phyloP scores from a whole-genome alignment of 129 eudicot species.

The Artemisia annua region DNA sequence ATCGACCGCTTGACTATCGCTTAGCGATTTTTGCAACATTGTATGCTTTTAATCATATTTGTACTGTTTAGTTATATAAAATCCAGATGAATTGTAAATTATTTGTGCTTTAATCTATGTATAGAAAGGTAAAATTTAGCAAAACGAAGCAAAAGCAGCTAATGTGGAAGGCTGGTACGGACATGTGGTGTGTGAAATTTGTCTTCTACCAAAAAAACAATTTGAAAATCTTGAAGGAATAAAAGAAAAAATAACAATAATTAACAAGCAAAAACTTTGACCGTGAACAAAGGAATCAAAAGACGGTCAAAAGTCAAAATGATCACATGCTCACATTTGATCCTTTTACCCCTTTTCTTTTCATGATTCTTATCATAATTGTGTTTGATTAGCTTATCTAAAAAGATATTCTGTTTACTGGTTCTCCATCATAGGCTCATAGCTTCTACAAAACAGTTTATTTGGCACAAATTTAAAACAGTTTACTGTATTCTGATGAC shows the following conservation, averaged over 20 bases:
- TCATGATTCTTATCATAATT: not conserved
- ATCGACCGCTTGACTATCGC: too few species aligned
- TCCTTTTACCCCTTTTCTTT: not conserved
- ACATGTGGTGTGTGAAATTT: slow-evolving; percentile 19
- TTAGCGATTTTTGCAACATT: too few species aligned
- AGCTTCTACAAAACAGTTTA: too few species aligned
- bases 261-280: slow-evolving; percentile 2
- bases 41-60: too few species aligned
- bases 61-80: too few species aligned
- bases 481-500: too few species aligned
- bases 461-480: too few species aligned
- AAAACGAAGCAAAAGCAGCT: slow-evolving; percentile 14
- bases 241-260: not conserved
- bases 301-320: slow-evolving; percentile 17
- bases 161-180: slow-evolving; percentile 21
- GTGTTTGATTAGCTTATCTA: not conserved
- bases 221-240: slow-evolving; percentile 1
- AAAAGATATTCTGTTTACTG: too few species aligned
- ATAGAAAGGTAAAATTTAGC: slow-evolving; percentile 9
- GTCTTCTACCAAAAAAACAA: slow-evolving; percentile 13
- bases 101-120: not conserved
- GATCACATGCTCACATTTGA: slow-evolving; percentile 2
- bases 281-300: slow-evolving; percentile 22
- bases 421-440: too few species aligned
- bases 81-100: not conserved